phyloP scores from a whole-genome alignment of 768 basidiomycete species.

The Collybia nuda region DNA sequence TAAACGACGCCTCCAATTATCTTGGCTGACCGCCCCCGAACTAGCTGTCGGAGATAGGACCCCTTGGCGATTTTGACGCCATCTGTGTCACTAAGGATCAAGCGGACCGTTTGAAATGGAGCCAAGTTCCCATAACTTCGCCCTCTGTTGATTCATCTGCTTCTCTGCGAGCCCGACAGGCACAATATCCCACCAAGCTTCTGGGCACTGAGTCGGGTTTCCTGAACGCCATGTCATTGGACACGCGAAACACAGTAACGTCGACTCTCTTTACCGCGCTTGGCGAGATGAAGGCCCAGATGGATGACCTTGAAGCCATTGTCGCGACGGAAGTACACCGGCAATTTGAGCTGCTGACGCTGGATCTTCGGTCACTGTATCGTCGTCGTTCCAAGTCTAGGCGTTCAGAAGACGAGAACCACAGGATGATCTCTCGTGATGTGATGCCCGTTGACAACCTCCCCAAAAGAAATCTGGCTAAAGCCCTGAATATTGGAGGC shows the following conservation, averaged over 20 bases:
- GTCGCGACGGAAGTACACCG: slow-evolving; percentile 31
- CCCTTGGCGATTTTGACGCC: slow-evolving; percentile 40
- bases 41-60: slow-evolving; percentile 42
- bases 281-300: slow-evolving; percentile 29
- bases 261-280: slow-evolving; percentile 33
- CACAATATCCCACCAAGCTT: slow-evolving; percentile 35
- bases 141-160: slow-evolving; percentile 24
- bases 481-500: slow-evolving; percentile 6
- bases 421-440: background rate
- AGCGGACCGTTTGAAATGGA: slow-evolving; percentile 31
- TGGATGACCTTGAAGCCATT: slow-evolving; percentile 36
- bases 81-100: slow-evolving; percentile 41
- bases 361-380: slow-evolving; percentile 21
- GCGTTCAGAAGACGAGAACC: slow-evolving; percentile 1
- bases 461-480: slow-evolving; percentile 4
- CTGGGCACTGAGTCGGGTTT: slow-evolving; percentile 30
- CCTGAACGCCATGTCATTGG: slow-evolving; percentile 33
- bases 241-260: slow-evolving; percentile 29
- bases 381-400: background rate
- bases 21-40: slow-evolving; percentile 9
- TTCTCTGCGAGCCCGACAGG: slow-evolving; percentile 33
- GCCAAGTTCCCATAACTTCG: slow-evolving; percentile 23
- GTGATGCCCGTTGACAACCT: background rate
- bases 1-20: background rate
- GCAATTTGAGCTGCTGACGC: slow-evolving; percentile 25